Evolutionary conservation across 2,329 filamentous ascomycete species (phyloP).

Genomic region (Trichoderma polysporum): DNA sequence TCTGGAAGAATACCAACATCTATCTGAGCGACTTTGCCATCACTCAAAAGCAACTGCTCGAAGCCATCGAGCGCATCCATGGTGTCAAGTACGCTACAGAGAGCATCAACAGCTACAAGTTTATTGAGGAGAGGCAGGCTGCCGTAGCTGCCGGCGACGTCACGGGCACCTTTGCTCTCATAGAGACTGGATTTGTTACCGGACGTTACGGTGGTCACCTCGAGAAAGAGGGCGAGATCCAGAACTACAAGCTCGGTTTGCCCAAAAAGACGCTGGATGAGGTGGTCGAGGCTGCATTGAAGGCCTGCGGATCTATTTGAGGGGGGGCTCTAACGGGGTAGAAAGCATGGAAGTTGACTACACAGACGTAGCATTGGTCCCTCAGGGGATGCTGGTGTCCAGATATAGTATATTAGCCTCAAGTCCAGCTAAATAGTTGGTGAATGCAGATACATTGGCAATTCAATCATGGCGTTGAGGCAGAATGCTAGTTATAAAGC

Average conservation of each 20-base stretch:
- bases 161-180: slow-evolving; percentile 29
- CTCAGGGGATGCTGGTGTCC: too few species aligned
- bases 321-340: background rate
- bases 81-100: slow-evolving; percentile 40
- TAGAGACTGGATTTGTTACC: slow-evolving; percentile 35
- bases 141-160: slow-evolving; percentile 28
- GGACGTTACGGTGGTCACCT: slow-evolving; percentile 34
- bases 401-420: too few species aligned
- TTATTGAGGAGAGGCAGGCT: slow-evolving; percentile 32
- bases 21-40: slow-evolving; percentile 36
- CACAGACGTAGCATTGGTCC: too few species aligned
- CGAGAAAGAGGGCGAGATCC: slow-evolving; percentile 33
- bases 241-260: slow-evolving; percentile 34
- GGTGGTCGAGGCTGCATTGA: slow-evolving; percentile 21
- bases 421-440: too few species aligned
- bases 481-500: too few species aligned
- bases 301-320: background rate
- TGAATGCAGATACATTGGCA: too few species aligned
- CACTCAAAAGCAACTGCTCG: slow-evolving; percentile 38
- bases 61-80: slow-evolving; percentile 50
- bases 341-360: background rate
- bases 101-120: slow-evolving; percentile 28
- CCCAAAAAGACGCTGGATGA: slow-evolving; percentile 24
- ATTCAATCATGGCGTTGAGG: too few species aligned
- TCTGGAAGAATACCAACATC: slow-evolving; percentile 35